Conservation (phyloP, 2,329 filamentous ascomycete species). For the Ascochyta koolunga region DNA sequence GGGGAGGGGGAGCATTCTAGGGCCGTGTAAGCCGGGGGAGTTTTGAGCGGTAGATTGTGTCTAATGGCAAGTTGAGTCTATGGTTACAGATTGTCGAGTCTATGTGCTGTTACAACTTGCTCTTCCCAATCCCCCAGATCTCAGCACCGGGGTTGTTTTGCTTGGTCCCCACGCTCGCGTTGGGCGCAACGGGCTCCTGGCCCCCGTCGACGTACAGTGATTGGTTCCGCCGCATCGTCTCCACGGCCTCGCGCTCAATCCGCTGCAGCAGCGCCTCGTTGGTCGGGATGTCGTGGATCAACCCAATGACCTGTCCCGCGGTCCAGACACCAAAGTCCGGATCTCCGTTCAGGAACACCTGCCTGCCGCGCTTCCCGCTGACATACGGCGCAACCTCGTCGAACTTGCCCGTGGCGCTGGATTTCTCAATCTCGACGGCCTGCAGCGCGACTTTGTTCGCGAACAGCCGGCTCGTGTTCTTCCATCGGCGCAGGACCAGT, state of each 20-base stretch:
- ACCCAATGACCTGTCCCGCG: conserved; percentile 85
- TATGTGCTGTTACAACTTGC: conserved; percentile 53
- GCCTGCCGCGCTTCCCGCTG: conserved; percentile 84
- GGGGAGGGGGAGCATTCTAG: too few relatives aligned
- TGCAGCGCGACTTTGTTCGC: conserved; percentile 86
- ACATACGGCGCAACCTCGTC: conserved; percentile 85
- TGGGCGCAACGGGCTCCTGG: conserved; percentile 26
- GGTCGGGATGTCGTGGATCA: conserved; percentile 60
- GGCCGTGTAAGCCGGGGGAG: too few relatives aligned
- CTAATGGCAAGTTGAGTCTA: too few relatives aligned
- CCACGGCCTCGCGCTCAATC: conserved; percentile 55
- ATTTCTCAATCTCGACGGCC: conserved; percentile 81
- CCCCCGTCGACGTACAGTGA: conserved; percentile 43
- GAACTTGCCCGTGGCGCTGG: conserved; percentile 85
- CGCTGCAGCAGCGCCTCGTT: conserved; percentile 54
- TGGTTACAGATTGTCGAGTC: not conserved
- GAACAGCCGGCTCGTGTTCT: conserved; percentile 87
- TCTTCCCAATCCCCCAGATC: conserved; percentile 52
- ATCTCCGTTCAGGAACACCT: conserved; percentile 93
- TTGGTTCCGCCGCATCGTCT: conserved; percentile 48
- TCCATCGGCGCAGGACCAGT: conserved; percentile 87
- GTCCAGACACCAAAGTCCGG: conserved; percentile 96
- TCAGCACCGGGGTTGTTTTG: conserved; percentile 50
- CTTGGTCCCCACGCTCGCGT: conserved; percentile 36
- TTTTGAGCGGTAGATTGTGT: too few relatives aligned